These are phyloP conservation scores for Periconia digitata DNA, from an alignment of 2,329 filamentous ascomycete species.

Conservation along the genomic window DNA sequence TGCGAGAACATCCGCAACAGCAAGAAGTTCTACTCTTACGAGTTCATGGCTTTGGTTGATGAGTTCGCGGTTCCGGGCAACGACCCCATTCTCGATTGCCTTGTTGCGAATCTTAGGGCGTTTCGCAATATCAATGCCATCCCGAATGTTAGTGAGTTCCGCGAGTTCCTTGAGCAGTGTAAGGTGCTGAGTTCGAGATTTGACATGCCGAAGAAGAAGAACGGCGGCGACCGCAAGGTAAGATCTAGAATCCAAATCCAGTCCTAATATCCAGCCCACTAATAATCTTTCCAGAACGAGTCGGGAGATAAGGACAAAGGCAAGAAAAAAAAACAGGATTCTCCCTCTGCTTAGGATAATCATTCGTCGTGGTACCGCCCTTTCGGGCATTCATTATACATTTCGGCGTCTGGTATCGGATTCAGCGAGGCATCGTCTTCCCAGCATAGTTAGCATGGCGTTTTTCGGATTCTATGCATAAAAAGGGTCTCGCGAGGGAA, in stretches of 20 bases:
- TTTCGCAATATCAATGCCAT: background rate
- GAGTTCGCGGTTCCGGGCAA: slow-evolving; percentile 16
- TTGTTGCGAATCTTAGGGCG: slow-evolving; percentile 27
- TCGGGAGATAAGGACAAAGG: too few relatives aligned
- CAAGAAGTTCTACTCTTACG: slow-evolving; percentile 4
- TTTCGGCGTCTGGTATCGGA: too few relatives aligned
- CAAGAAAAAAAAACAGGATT: too few relatives aligned
- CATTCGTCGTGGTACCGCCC: too few relatives aligned
- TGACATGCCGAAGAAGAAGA: background rate
- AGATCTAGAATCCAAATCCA: background rate
- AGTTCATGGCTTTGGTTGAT: slow-evolving; percentile 22
- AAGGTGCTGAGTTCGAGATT: background rate
- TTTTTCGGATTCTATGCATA: too few relatives aligned
- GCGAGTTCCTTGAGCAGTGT: background rate
- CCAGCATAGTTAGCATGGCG: too few relatives aligned
- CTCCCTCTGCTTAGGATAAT: too few relatives aligned
- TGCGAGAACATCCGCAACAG: slow-evolving; percentile 30
- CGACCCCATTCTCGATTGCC: slow-evolving; percentile 32
- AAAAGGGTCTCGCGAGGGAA: too few relatives aligned
- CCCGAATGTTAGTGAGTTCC: background rate
- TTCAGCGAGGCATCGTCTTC: too few relatives aligned
- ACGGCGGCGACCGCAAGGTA: background rate
- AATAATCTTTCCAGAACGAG: too few relatives aligned
- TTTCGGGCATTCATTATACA: too few relatives aligned
- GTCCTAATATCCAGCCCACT: too few relatives aligned